A percentile compares a stretch with the other conserved stretches of the same genome.
These are phyloP conservation scores for Stephania japonica DNA, from an alignment of 164 flowering plant genomes.

Conservation along the genomic window DNA sequence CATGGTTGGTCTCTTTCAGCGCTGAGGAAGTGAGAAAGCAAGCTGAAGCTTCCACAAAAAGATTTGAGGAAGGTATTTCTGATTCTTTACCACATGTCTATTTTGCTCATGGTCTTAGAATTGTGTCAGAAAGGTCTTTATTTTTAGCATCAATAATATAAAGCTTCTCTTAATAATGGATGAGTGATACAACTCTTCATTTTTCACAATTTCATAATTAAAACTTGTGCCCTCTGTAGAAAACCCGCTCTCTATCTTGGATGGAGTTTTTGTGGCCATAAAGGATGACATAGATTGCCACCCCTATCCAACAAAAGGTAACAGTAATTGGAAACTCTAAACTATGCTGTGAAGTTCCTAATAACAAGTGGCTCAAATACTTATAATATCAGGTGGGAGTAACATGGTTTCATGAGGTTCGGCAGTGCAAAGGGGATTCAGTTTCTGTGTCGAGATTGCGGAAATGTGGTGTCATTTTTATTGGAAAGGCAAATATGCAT, in stretches of 20 bases:
- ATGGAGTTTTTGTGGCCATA: slow-evolving; percentile 86
- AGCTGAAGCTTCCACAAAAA: slow-evolving; percentile 82
- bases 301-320: slow-evolving; percentile 78
- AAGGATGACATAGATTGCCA: slow-evolving; percentile 92
- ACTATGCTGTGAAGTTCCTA: not conserved
- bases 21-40: slow-evolving; percentile 74
- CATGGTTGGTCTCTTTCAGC: slow-evolving; percentile 60
- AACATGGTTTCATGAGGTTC: slow-evolving; percentile 82
- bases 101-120: not conserved
- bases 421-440: slow-evolving; percentile 59
- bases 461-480: slow-evolving; percentile 74
- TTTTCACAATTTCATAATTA: not conserved
- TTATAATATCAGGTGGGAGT: slow-evolving; percentile 55
- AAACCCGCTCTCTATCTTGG: slow-evolving; percentile 69
- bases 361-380: slow-evolving; percentile 7
- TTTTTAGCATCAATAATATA: not conserved
- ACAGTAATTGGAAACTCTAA: not conserved
- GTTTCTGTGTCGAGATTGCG: slow-evolving; percentile 76
- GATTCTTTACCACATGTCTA: not conserved
- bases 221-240: slow-evolving; percentile 40
- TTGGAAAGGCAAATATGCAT: slow-evolving; percentile 99
- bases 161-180: not conserved
- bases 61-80: slow-evolving; percentile 81
- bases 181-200: not conserved
- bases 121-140: not conserved